Evolutionary conservation across 192 early-diverging fungal species (phyloP), one percentile per base, ranked within the genome.

Genomic region (Linnemannia zychae): DNA sequence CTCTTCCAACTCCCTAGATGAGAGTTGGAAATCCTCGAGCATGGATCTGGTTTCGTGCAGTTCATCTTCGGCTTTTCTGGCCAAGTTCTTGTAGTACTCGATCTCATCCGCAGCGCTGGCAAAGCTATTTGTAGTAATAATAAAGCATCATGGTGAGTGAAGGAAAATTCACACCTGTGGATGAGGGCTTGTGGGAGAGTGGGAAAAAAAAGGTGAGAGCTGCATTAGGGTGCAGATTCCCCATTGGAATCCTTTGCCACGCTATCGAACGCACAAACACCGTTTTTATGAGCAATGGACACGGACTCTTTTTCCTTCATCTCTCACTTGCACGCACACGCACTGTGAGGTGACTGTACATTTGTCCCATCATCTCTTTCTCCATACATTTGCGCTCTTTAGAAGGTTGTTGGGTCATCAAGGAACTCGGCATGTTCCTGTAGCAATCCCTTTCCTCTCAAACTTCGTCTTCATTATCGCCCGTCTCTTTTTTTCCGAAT

Each of bases 1-100:
- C 52, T 91, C 89, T 81, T 95, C 94, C 7, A 95, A 78, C 77
- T 95, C 95, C 24, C 90, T 86, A 16, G 94, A 95, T 47, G 93
- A 91, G 12, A 78, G 77, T 84, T 93, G 91, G 72, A 93, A 94
- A 50, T 94, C 92, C 49, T 93, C 92, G 15, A 95, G 80, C 34
- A 91, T 91, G 68, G 88, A 63, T 57, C 91, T 90, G 46, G 92
- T 95, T 49, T 93, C 89, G 17, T 76, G 75, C 46, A 94, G 74
- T 24, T 82, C 89, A 48, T 90, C 87, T 67, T 94, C 92, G 53
- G 92, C 76, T 67, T 89, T 81, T 33, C 87, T 75, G 15, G 92
- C 79, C 69, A 86, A 76, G 22, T 75, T 77, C 80, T 93, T 91
- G 88, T 91, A 96, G 87, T 95, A 94, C 71, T 90, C 92, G 37